A percentile compares a stretch with the other conserved stretches of the same genome.
These are phyloP conservation scores for Filobasidium uniguttulatum DNA, from an alignment of 1,284 basidiomycete species.

Conservation along the genomic window DNA sequence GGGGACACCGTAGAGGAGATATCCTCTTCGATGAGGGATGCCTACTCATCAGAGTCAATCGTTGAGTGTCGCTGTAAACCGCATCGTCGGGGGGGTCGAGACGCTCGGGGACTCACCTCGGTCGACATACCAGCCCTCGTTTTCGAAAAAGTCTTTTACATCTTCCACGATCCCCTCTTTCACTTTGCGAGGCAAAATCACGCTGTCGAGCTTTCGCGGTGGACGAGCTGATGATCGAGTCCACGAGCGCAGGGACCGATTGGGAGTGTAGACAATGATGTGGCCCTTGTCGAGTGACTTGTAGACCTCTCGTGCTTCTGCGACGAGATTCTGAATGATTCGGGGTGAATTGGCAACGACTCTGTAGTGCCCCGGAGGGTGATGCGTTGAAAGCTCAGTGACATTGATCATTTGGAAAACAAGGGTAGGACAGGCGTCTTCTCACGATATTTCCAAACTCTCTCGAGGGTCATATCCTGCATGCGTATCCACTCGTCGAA, in stretches of 20 bases:
- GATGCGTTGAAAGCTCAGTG: neutral
- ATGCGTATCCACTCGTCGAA: slow-evolving; percentile 7
- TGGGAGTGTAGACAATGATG: slow-evolving; percentile 10
- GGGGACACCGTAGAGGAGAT: slow-evolving; percentile 56
- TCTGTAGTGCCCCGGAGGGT: too few species aligned
- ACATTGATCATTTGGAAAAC: neutral
- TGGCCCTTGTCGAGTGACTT: neutral
- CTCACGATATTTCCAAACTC: slow-evolving; percentile 10
- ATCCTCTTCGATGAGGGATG: slow-evolving; percentile 38
- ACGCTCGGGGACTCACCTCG: slow-evolving; percentile 11
- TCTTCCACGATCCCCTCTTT: slow-evolving; percentile 21
- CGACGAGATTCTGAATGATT: slow-evolving; percentile 10
- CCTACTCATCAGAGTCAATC: slow-evolving; percentile 10
- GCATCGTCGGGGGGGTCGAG: too few species aligned
- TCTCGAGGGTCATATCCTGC: slow-evolving; percentile 4
- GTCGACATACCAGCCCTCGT: slow-evolving; percentile 19
- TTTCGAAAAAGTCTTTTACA: slow-evolving; percentile 19
- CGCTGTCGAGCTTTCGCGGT: slow-evolving; percentile 18
- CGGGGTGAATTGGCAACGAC: slow-evolving; percentile 9
- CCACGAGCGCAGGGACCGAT: slow-evolving; percentile 7
- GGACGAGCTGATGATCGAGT: slow-evolving; percentile 7
- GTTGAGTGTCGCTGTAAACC: too few species aligned
- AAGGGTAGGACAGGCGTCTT: neutral
- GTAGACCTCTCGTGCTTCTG: slow-evolving; percentile 1
- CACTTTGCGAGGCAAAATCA: slow-evolving; percentile 19